Percentiles rank a stretch among this genome's conserved stretches.
phyloP scores from a whole-genome alignment of 2,329 filamentous ascomycete species.

The Pyricularia grisea region DNA sequence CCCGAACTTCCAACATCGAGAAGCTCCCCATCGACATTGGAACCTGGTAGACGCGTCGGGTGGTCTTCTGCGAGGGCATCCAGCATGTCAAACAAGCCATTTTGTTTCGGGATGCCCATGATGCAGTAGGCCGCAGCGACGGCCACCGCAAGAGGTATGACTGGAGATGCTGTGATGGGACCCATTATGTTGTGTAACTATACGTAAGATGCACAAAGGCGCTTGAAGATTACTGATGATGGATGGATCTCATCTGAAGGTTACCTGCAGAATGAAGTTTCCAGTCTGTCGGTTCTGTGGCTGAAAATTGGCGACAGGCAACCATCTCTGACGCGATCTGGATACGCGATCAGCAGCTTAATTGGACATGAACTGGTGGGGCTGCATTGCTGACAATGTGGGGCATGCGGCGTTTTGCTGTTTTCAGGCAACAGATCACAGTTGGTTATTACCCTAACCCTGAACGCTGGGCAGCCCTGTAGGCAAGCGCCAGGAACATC shows the following conservation, averaged over 20 bases:
- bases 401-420: background rate
- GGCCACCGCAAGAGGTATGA: background rate
- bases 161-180: background rate
- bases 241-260: background rate
- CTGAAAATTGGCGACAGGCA: background rate
- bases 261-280: background rate
- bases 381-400: background rate
- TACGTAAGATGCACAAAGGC: background rate
- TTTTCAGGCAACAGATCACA: too few species aligned
- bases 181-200: background rate
- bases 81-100: background rate
- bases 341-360: background rate
- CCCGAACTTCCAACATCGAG: background rate
- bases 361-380: background rate
- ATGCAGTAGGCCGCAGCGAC: slow-evolving; percentile 3
- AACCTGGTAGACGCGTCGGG: slow-evolving; percentile 1
- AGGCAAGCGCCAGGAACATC: too few species aligned
- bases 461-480: background rate
- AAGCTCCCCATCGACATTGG: background rate
- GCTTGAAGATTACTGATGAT: background rate
- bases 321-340: background rate
- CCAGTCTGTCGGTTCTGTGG: background rate
- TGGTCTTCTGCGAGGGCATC: background rate
- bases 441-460: background rate
- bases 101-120: background rate